Evolutionary conservation across 495 filamentous ascomycete species (phyloP).

Genomic region (Astrothelium subdiscretum): DNA sequence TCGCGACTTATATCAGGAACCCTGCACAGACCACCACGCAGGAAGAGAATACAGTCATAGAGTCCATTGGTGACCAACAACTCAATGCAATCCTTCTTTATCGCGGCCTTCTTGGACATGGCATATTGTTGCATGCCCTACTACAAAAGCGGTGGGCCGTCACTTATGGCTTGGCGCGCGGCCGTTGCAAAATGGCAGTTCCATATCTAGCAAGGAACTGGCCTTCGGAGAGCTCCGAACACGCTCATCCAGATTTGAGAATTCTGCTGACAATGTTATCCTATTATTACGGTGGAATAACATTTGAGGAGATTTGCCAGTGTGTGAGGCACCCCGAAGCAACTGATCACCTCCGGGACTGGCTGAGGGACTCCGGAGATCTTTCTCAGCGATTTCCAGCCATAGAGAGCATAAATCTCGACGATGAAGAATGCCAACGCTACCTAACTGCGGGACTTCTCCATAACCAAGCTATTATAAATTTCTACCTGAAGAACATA

Average conservation of each 20-base stretch:
- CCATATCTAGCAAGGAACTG: conserved; percentile 62
- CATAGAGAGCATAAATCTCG: conserved; percentile 47
- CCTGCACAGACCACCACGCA: neutral
- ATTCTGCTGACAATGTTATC: conserved; percentile 55
- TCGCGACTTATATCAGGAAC: neutral
- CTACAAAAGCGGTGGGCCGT: conserved; percentile 54
- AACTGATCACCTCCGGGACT: neutral
- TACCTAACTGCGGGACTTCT: conserved; percentile 43
- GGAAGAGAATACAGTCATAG: neutral
- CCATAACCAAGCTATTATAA: conserved; percentile 39
- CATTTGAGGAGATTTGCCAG: conserved; percentile 32
- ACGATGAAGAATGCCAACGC: conserved; percentile 34
- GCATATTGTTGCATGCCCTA: conserved; percentile 44
- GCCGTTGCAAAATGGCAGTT: conserved; percentile 43
- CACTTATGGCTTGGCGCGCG: conserved; percentile 48
- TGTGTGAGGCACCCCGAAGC: neutral
- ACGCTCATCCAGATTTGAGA: conserved; percentile 60
- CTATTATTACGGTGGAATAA: conserved; percentile 59
- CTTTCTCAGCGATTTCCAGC: neutral
- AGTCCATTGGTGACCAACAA: neutral
- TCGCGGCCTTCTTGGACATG: conserved; percentile 47
- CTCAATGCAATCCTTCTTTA: conserved; percentile 33
- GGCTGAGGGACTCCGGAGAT: neutral
- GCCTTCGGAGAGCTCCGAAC: conserved; percentile 53
- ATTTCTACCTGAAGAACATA: conserved; percentile 50